Evolutionary conservation across 164 flowering plant species (phyloP), one percentile per base, ranked within the genome.

Genomic region (Magnolia officinalis): DNA sequence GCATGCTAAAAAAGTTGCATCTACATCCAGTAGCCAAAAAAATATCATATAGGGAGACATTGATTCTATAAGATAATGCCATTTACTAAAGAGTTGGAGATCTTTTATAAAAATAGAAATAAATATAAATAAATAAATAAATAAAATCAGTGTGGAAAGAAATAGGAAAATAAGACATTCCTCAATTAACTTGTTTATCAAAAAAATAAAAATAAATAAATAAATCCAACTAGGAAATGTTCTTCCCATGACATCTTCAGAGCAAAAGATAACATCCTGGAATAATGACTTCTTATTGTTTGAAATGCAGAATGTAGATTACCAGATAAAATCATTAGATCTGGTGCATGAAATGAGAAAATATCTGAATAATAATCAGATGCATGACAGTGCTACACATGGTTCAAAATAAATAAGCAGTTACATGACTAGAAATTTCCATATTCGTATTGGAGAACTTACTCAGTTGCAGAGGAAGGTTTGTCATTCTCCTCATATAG

Each of bases 401-500:
- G 2, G 61, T 16, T 55, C 18, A 16, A 55, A 11, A 11, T 55
- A 55, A 55, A 55, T 11, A 55, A 16, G 61, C 18, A 71, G 9
- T 1, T 23, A 26, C 63, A 67, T 55, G 10, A 55, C 13, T 55
- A 11, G 2, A 11, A 55, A 55, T 55, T 55, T 55, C 16, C 61
- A 55, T 55, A 11, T 11, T 55, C 18, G 19, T 23, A 24, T 1
- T 37, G 23, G 70, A 71, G 59, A 79, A 78, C 99, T 90, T 83
- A 96, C 99, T 93, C 99, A 72, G 90, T 75, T 72, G 99, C 94
- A 74, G 96, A 87, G 24, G 92, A 84, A 75, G 99, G 97, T 77
- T 96, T 94, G 80, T 93, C 94, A 74, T 91, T 89, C 82, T 96
- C 95, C 87, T 96, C 99, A 81, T 92, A 96, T 24, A 96, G 84